phyloP scores from a whole-genome alignment of 441 rosid genomes.

The Hypseocharis bilobata region DNA sequence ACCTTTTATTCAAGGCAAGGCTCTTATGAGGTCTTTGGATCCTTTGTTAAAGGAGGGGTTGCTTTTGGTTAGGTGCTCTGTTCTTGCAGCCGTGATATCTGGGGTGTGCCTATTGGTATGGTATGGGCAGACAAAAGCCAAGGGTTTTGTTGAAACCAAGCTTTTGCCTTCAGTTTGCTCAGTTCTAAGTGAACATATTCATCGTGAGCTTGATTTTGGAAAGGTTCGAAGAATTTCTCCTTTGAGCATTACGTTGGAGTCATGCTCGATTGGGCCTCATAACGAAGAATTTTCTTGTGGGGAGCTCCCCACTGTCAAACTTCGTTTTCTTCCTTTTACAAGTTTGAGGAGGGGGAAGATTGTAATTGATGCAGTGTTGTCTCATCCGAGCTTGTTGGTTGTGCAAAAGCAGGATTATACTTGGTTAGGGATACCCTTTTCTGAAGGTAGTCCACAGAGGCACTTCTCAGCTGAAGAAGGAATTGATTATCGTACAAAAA shows the following conservation, averaged over 20 bases:
- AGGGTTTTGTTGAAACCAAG: constrained; percentile 58
- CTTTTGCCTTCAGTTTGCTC: constrained; percentile 89
- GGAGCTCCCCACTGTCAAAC: constrained; percentile 75
- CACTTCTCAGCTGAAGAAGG: constrained; percentile 84
- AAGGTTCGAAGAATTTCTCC: constrained; percentile 84
- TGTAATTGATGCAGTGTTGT: constrained; percentile 80
- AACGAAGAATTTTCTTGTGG: constrained; percentile 83
- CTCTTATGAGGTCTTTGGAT: constrained; percentile 48
- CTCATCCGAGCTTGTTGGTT: constrained; percentile 59
- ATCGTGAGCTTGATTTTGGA: constrained; percentile 79
- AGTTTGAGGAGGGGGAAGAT: constrained; percentile 86
- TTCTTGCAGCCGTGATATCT: constrained; percentile 61
- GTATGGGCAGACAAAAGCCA: constrained; percentile 80
- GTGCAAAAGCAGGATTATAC: constrained; percentile 82
- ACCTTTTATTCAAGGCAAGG: constrained; percentile 54
- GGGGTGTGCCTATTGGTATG: constrained; percentile 81
- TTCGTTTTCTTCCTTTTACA: constrained; percentile 70
- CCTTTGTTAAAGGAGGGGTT: constrained; percentile 63
- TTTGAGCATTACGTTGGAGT: constrained; percentile 76
- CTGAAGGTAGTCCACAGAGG: constrained; percentile 48
- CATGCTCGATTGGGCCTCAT: constrained; percentile 72
- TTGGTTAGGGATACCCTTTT: constrained; percentile 80
- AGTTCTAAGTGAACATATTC: constrained; percentile 59
- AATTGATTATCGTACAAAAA: constrained; percentile 83
- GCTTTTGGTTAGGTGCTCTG: constrained; percentile 65